Percentiles rank a stretch among this genome's conserved stretches.
Conservation (phyloP, 2,329 filamentous ascomycete species). For the Talaromyces sp. region DNA sequence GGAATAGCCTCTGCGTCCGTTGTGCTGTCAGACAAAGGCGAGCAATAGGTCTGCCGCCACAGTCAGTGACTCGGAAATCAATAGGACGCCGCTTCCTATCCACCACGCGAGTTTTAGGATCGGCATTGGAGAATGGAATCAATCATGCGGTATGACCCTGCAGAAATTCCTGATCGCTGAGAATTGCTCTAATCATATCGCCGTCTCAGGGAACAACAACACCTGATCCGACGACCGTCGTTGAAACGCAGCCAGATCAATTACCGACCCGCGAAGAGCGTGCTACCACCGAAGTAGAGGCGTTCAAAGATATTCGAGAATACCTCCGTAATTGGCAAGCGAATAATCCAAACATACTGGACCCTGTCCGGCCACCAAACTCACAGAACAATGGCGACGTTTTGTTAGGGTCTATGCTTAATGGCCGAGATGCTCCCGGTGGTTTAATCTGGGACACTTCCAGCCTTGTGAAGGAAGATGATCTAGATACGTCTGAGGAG, state of each 20-base stretch:
- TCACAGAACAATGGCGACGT: neutral
- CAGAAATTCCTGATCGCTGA: neutral
- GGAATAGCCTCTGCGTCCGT: slow-evolving; percentile 12
- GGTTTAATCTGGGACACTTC: slow-evolving; percentile 31
- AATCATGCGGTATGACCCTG: slow-evolving; percentile 3
- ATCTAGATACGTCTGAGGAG: slow-evolving; percentile 29
- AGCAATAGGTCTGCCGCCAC: neutral
- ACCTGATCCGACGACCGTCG: neutral
- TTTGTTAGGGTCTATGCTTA: slow-evolving; percentile 39
- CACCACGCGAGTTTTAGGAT: slow-evolving; percentile 12
- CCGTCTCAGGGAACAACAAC: neutral
- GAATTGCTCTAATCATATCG: neutral
- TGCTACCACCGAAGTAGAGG: slow-evolving; percentile 33
- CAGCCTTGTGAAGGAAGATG: slow-evolving; percentile 27
- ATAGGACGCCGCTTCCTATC: slow-evolving; percentile 12
- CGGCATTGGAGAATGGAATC: neutral
- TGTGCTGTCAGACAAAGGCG: slow-evolving; percentile 15
- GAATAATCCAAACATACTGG: slow-evolving; percentile 29
- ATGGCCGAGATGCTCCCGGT: slow-evolving; percentile 28
- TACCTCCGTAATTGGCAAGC: slow-evolving; percentile 47
- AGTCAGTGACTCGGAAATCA: neutral
- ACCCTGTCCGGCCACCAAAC: slow-evolving; percentile 29
- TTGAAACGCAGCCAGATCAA: neutral
- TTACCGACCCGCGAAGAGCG: slow-evolving; percentile 18
- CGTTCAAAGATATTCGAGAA: slow-evolving; percentile 42